Evolutionary conservation across 1,284 basidiomycete species (phyloP).

Genomic region (Papiliotrema flavescens): DNA sequence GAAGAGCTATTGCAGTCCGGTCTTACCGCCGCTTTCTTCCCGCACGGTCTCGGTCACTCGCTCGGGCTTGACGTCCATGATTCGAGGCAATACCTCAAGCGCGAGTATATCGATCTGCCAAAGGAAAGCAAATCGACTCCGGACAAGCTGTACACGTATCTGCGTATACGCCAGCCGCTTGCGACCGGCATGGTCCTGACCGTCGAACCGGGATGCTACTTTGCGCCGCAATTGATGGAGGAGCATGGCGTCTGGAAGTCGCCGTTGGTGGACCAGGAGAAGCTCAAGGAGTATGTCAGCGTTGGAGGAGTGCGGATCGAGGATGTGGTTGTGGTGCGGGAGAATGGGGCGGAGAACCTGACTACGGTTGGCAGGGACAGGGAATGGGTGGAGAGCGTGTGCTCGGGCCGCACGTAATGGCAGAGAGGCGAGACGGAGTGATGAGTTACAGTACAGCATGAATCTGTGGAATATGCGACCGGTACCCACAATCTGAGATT

Average conservation of each 20-base stretch:
- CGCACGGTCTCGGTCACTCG: slow-evolving; percentile 82
- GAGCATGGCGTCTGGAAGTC: slow-evolving; percentile 58
- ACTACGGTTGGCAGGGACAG: slow-evolving; percentile 75
- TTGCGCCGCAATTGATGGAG: slow-evolving; percentile 70
- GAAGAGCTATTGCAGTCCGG: slow-evolving; percentile 71
- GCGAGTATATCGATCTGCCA: slow-evolving; percentile 28
- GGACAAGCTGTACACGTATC: slow-evolving; percentile 65
- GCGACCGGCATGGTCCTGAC: slow-evolving; percentile 73
- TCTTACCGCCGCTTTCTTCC: slow-evolving; percentile 78
- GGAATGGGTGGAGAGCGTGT: slow-evolving; percentile 71
- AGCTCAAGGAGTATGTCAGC: slow-evolving; percentile 66
- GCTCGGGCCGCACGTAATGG: slow-evolving; percentile 27
- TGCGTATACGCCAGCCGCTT: slow-evolving; percentile 69
- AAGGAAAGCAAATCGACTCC: slow-evolving; percentile 51
- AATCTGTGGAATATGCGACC: no score
- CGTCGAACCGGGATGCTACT: slow-evolving; percentile 83
- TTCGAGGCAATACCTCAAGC: slow-evolving; percentile 40
- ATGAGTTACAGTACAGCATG: background rate
- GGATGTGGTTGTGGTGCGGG: slow-evolving; percentile 74
- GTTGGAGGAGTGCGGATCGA: slow-evolving; percentile 88
- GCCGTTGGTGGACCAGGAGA: slow-evolving; percentile 64
- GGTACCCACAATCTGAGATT: no score
- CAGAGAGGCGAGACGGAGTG: background rate
- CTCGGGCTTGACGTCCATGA: slow-evolving; percentile 84
- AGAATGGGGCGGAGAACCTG: slow-evolving; percentile 66